A percentile compares a stretch with the other conserved stretches of the same genome.
phyloP scores from a whole-genome alignment of 2,329 filamentous ascomycete species.

The Magnaporthiopsis incrustans region DNA sequence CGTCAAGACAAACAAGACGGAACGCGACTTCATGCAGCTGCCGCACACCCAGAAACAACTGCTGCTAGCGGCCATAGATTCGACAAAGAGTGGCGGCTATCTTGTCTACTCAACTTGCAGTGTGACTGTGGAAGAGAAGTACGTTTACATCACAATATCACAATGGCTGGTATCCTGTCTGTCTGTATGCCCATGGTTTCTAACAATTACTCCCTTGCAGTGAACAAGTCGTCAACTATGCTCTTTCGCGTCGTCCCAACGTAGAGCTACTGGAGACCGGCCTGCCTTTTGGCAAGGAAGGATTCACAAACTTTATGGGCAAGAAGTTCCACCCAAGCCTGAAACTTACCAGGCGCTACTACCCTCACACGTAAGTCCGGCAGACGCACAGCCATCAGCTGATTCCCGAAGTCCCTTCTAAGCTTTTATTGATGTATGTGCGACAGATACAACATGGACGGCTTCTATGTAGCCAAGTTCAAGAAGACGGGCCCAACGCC shows the following conservation, averaged over 20 bases:
- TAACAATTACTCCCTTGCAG: constrained; percentile 9
- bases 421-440: neutral
- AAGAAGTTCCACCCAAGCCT: constrained; percentile 86
- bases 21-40: constrained; percentile 86
- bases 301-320: constrained; percentile 83
- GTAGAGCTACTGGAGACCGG: constrained; percentile 89
- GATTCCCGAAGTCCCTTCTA: neutral
- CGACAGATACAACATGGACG: constrained; percentile 49
- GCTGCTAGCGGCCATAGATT: constrained; percentile 87
- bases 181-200: neutral
- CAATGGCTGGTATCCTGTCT: neutral
- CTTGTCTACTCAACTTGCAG: constrained; percentile 96
- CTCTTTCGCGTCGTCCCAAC: constrained; percentile 83
- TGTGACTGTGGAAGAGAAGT: constrained; percentile 80
- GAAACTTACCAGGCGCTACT: constrained; percentile 76
- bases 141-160: constrained; percentile 9
- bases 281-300: constrained; percentile 82
- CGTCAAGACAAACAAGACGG: constrained; percentile 97
- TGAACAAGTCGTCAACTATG: constrained; percentile 65
- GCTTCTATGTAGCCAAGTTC: constrained; percentile 97
- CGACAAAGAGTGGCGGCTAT: constrained; percentile 88
- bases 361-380: constrained; percentile 59
- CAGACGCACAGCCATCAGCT: neutral
- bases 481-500: constrained; percentile 82
- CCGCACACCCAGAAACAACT: constrained; percentile 95